Percentiles rank a stretch among this genome's conserved stretches.
Evolutionary conservation across 208 protist species (phyloP).

Genomic region (Leishmania martiniquensis): DNA sequence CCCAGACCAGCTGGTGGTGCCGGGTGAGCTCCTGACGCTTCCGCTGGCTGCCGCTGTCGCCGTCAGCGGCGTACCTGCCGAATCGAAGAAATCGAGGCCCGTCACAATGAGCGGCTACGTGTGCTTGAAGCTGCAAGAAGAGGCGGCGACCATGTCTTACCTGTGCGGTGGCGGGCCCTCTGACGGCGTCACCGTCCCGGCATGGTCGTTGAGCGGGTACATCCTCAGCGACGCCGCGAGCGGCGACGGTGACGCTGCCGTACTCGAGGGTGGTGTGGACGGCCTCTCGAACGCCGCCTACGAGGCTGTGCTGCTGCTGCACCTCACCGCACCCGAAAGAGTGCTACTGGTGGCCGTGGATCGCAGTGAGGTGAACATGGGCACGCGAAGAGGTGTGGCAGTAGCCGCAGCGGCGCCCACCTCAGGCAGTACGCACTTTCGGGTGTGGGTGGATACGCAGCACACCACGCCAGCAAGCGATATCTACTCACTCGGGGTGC

Average conservation of each 20-base stretch:
- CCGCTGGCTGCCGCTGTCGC: neutral
- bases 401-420: neutral
- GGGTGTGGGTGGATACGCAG: conserved; percentile 25
- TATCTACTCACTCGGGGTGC: conserved; percentile 59
- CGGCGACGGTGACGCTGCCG: neutral
- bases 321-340: conserved; percentile 38
- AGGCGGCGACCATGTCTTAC: conserved; percentile 15
- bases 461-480: conserved; percentile 29
- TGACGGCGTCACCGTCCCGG: neutral
- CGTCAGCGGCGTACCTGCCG: too few species aligned
- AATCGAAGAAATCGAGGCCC: neutral
- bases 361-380: neutral
- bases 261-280: conserved; percentile 24
- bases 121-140: conserved; percentile 31
- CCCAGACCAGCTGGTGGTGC: conserved; percentile 26
- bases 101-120: conserved; percentile 20
- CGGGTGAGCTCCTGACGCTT: conserved; percentile 10
- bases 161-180: conserved; percentile 16
- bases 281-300: conserved; percentile 9
- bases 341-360: conserved; percentile 18
- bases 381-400: neutral
- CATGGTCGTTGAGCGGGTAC: conserved; percentile 26
- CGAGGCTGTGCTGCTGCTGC: conserved; percentile 28
- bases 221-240: neutral
- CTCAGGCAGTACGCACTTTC: neutral